Evolutionary conservation across 2,329 filamentous ascomycete genomes (phyloP), one percentile per base, ranked within the genome.

Genomic region (Pseudocercospora pini-densiflorae): DNA sequence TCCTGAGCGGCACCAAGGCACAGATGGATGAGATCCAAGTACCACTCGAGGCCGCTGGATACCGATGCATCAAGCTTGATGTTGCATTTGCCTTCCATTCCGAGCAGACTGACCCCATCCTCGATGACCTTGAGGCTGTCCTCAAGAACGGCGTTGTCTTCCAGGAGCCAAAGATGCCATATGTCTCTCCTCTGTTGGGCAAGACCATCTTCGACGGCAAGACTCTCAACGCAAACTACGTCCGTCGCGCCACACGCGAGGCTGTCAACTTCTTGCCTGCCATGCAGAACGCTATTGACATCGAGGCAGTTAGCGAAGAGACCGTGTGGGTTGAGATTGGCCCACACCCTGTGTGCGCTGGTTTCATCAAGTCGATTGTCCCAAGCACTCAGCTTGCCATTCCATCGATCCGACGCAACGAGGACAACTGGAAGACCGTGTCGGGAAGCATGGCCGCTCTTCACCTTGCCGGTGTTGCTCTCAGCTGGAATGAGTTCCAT

Each of bases 401-500:
- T 12, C 59, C 64, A 19, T 63, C 66, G 8, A 27, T 70, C 4
- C 68, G 65, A 10, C 64, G 63, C 5, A 49, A 51, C 9, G 60
- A 67, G 27, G 53, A 58, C 19, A 51, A 65, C 33, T 88, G 85
- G 80, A 83, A 81, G 68, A 86, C 84, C 0, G 74, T 90, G 2
- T 77, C 82, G 2, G 70, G 74, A 4, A 84, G 77, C 59, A 74
- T 88, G 40, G 80, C 80, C 62, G 77, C 81, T 0, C 77, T 91
- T 0, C 84, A 91, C 74, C 75, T 75, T 1, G 80, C 79, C 1
- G 89, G 88, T 0, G 70, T 88, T 1, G 77, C 81, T 3, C 77
- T 92, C 24, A 79, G 87, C 70, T 92, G 88, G 88, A 82, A 84
- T 58, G 88, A 88, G 73, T 88, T 85, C 70, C 78, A 84, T 29